Evolutionary conservation across 257 asterid species (phyloP).

Genomic region (Fraxinus quadrangulata): DNA sequence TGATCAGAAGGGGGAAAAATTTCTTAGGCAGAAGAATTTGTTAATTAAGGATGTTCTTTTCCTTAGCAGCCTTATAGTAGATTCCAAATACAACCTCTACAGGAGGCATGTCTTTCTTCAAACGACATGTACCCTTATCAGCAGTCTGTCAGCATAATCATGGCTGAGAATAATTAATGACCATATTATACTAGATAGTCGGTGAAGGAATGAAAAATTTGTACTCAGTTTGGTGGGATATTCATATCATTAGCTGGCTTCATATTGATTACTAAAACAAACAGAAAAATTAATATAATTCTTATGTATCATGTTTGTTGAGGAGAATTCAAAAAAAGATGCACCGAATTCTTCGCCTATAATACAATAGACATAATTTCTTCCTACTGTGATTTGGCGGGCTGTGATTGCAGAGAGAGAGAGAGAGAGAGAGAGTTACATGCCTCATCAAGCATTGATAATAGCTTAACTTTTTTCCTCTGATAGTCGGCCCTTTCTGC

Average conservation of each 20-base stretch:
- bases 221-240: slow-evolving; percentile 16
- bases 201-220: background rate
- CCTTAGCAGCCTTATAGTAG: slow-evolving; percentile 28
- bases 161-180: slow-evolving; percentile 5
- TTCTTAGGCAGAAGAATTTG: background rate
- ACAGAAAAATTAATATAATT: background rate
- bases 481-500: slow-evolving; percentile 61
- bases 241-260: slow-evolving; percentile 8
- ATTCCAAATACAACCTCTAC: slow-evolving; percentile 44
- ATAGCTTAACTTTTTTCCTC: slow-evolving; percentile 64
- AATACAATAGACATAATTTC: background rate
- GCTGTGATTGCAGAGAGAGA: slow-evolving; percentile 8
- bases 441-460: slow-evolving; percentile 88
- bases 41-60: slow-evolving; percentile 10
- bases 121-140: slow-evolving; percentile 71
- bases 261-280: background rate
- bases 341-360: background rate
- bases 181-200: background rate
- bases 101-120: slow-evolving; percentile 69
- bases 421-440: slow-evolving; percentile 12
- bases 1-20: slow-evolving; percentile 15
- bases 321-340: background rate
- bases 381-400: background rate
- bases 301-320: background rate
- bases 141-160: slow-evolving; percentile 39